Evolutionary conservation across 805 yeast genomes (phyloP).

Genomic region (Helenozyma baotianmanensis): DNA sequence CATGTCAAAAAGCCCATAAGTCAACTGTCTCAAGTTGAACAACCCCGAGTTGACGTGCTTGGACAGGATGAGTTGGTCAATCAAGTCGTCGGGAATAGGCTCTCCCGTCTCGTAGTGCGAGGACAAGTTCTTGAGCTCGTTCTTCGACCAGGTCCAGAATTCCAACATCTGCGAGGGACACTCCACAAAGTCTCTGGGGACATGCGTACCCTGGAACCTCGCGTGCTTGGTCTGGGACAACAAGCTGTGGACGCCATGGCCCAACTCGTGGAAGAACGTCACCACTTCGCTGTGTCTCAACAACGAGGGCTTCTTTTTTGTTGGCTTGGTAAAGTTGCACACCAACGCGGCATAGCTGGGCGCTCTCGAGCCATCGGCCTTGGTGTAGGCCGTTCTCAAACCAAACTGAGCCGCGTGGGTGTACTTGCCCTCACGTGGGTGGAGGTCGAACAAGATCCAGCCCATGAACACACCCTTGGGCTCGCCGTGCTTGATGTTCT

Average conservation of each 20-base stretch:
- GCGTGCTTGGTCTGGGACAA: constrained; percentile 62
- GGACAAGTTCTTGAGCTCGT: constrained; percentile 55
- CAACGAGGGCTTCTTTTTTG: constrained; percentile 63
- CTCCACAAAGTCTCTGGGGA: constrained; percentile 84
- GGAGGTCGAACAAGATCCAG: constrained; percentile 74
- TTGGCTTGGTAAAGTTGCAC: constrained; percentile 79
- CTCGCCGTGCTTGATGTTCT: constrained; percentile 40
- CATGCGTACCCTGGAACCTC: constrained; percentile 72
- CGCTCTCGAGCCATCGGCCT: constrained; percentile 46
- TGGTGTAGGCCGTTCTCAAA: constrained; percentile 53
- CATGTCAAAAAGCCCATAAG: constrained; percentile 77
- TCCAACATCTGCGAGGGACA: constrained; percentile 89
- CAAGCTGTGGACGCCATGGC: constrained; percentile 82
- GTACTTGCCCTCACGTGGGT: constrained; percentile 83
- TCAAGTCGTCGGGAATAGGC: constrained; percentile 43
- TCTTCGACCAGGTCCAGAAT: constrained; percentile 78
- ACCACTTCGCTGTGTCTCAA: constrained; percentile 74
- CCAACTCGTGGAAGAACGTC: constrained; percentile 85
- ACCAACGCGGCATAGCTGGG: constrained; percentile 72
- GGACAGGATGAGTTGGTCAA: constrained; percentile 16
- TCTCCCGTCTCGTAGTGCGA: constrained; percentile 62
- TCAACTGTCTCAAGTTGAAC: constrained; percentile 68
- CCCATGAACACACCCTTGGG: constrained; percentile 57
- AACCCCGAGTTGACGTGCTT: constrained; percentile 63
- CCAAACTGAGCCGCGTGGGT: constrained; percentile 87